phyloP scores from a whole-genome alignment of 345 rosid genomes.

The Salix udensis region DNA sequence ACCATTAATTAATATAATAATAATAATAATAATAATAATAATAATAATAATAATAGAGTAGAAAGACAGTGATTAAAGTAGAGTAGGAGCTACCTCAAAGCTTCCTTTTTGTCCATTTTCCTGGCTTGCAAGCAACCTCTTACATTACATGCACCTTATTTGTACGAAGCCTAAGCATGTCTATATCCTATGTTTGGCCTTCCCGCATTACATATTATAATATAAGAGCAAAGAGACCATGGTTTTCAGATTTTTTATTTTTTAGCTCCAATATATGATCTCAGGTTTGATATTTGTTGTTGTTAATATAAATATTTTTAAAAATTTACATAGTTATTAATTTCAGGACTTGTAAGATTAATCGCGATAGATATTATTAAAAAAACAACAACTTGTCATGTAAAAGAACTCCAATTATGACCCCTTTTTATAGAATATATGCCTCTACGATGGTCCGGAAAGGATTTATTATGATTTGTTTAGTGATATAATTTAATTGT shows the following conservation, averaged over 20 bases:
- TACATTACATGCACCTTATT: not conserved
- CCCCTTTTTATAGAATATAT: too few species aligned
- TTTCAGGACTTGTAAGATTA: too few species aligned
- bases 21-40: not conserved
- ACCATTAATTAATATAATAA: not conserved
- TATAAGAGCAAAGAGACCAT: not conserved
- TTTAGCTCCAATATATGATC: too few species aligned
- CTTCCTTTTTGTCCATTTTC: not conserved
- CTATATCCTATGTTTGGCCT: not conserved
- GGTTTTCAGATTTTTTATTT: too few species aligned
- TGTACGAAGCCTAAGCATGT: not conserved
- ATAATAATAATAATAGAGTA: not conserved
- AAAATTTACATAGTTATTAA: fast-evolving
- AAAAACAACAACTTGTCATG: too few species aligned
- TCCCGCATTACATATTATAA: not conserved
- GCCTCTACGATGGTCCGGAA: too few species aligned
- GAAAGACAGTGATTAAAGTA: not conserved
- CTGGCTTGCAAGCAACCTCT: not conserved
- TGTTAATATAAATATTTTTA: too few species aligned
- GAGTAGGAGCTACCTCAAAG: not conserved
- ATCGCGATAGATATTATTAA: too few species aligned
- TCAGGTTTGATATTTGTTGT: too few species aligned
- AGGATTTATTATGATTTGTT: too few species aligned
- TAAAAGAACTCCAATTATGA: too few species aligned
- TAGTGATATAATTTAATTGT: too few species aligned